A percentile compares a stretch with the other conserved stretches of the same genome.
These are phyloP conservation scores for Artemisia argyi DNA, from an alignment of 129 eudicot species.

Conservation along the genomic window DNA sequence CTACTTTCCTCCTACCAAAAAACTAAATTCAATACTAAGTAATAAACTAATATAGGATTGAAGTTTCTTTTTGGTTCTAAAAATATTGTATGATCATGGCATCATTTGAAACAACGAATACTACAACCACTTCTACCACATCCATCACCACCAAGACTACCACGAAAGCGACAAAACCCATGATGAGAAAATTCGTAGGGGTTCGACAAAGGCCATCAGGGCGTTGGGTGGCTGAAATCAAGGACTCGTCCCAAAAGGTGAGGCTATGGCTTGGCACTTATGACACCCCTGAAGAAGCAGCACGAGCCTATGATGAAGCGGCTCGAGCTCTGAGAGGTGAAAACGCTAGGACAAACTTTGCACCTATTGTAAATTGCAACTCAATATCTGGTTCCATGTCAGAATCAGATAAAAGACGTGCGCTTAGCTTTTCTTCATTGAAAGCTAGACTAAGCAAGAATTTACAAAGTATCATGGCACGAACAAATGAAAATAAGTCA, in stretches of 20 bases:
- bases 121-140: constrained; percentile 27
- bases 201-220: constrained; percentile 86
- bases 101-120: constrained; percentile 39
- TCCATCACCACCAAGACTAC: constrained; percentile 23
- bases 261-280: constrained; percentile 83
- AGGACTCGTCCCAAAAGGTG: constrained; percentile 78
- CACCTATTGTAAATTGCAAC: constrained; percentile 27
- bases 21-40: constrained; percentile 1
- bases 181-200: constrained; percentile 52
- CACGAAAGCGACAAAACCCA: constrained; percentile 34
- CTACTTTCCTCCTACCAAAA: constrained; percentile 30
- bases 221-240: constrained; percentile 89
- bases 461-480: constrained; percentile 67
- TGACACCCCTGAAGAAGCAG: constrained; percentile 83
- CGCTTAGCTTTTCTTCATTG: constrained; percentile 64
- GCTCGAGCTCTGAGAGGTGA: constrained; percentile 81
- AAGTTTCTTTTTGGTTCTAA: background rate
- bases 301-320: constrained; percentile 83
- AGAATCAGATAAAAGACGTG: constrained; percentile 37
- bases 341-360: constrained; percentile 71
- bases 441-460: constrained; percentile 81
- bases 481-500: constrained; percentile 51
- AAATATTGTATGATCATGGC: constrained; percentile 34
- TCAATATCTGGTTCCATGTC: constrained; percentile 15
- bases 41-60: constrained; percentile 3